Evolutionary conservation across 2,329 filamentous ascomycete species (phyloP), one percentile per base, ranked within the genome.

Genomic region (Parastagonospora avenae): DNA sequence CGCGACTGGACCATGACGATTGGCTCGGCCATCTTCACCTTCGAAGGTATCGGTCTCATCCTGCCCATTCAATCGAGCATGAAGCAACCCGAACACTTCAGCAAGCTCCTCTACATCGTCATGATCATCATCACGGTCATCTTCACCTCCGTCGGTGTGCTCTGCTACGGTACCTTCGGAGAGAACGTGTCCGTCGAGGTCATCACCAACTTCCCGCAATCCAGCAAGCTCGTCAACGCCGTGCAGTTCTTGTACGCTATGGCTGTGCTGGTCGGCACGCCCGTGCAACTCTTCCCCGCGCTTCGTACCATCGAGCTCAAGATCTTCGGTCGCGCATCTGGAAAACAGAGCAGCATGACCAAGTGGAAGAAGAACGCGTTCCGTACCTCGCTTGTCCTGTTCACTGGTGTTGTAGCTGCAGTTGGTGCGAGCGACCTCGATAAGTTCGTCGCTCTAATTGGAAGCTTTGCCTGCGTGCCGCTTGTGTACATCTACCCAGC

Each of bases 311-410:
- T 90, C 45, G 88, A 91, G 73, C 83, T 82, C 15, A 82, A 79
- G 38, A 66, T 90, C 12, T 90, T 91, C 52, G 85, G 85, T n/a
- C 79, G 81, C 49, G 69, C 76, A 9, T 88, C 86, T 0, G 88
- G 88, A 30, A 90, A 88, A 75, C 83, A 82, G 62, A 83, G 82
- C 54, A 69, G 76, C 30, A 74, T 79, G 32, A 88, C 86, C 55
- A 91, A 91, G 70, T 91, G 88, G 88, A 85, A 86, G 74, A 91
- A 91, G 80, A 91, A 91, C 60, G 80, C 73, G 1, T 83, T 91
- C 60, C 79, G 88, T 16, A 79, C 83, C 0, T 62, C 68, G 0
- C 66, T 89, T 16, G 83, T 88, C 29, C 67, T 80, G 1, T 32
- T 85, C 8, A 89, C 86, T 56, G 84, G 84, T 8, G 76, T 77